These are phyloP conservation scores for Aethionema arabicum DNA, from an alignment of 345 rosid species.

Conservation along the genomic window DNA sequence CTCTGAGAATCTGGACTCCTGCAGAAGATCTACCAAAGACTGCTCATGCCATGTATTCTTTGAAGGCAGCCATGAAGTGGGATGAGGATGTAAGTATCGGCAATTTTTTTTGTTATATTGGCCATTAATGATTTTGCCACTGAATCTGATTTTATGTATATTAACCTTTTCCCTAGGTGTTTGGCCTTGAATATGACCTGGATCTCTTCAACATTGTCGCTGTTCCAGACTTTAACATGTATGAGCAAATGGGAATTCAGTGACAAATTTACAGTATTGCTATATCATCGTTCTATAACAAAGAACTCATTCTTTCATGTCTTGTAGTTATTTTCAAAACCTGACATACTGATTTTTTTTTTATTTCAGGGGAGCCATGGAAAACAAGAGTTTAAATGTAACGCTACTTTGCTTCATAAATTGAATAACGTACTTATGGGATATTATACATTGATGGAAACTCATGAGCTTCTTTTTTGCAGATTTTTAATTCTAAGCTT, in stretches of 20 bases:
- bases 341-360: constrained; percentile 19
- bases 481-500: constrained; percentile 97
- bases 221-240: constrained; percentile 98
- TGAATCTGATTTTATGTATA: constrained; percentile 2
- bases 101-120: constrained; percentile 8
- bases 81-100: constrained; percentile 77
- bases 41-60: constrained; percentile 96
- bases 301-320: constrained; percentile 2
- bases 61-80: constrained; percentile 99
- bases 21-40: constrained; percentile 91
- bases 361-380: constrained; percentile 96
- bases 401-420: constrained; percentile 13
- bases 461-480: constrained; percentile 35
- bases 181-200: constrained; percentile 95
- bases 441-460: constrained; percentile 19
- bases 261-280: constrained; percentile 11
- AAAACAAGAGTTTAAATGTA: constrained; percentile 98
- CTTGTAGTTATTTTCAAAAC: constrained; percentile 11
- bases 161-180: constrained; percentile 56
- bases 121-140: background rate
- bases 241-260: constrained; percentile 33
- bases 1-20: constrained; percentile 92
- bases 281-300: background rate
- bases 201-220: constrained; percentile 99
- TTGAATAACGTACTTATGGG: background rate